Percentiles rank a stretch among this genome's conserved stretches.
phyloP scores from a whole-genome alignment of 495 filamentous ascomycete genomes.

The Penicillium bovifimosum region DNA sequence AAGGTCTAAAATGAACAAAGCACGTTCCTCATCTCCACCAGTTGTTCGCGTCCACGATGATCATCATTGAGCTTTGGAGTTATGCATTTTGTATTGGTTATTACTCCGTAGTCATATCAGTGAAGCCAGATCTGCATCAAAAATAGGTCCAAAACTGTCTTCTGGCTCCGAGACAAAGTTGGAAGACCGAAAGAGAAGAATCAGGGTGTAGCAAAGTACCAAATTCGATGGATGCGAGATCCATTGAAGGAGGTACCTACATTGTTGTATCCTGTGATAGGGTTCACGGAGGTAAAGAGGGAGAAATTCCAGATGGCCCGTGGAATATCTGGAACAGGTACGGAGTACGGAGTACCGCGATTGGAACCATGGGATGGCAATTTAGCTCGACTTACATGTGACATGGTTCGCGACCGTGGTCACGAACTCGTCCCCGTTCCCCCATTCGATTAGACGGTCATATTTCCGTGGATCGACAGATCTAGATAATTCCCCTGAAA shows the following conservation, averaged over 20 bases:
- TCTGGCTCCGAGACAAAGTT: too few species aligned
- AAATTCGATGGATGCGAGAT: too few species aligned
- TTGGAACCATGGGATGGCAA: too few species aligned
- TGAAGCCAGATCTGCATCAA: neutral
- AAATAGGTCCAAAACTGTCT: conserved; percentile 3
- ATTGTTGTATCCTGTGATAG: too few species aligned
- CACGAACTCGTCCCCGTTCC: neutral
- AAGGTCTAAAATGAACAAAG: neutral
- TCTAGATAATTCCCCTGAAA: neutral
- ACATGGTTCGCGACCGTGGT: neutral
- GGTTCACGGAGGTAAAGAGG: neutral
- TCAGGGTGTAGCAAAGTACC: too few species aligned
- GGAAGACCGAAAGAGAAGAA: neutral
- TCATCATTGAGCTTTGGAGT: neutral
- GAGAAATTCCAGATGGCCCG: neutral
- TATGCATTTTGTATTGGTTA: neutral
- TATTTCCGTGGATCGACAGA: neutral
- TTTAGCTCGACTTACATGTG: neutral
- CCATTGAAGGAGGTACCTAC: too few species aligned
- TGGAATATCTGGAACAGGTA: too few species aligned
- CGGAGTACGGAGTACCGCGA: too few species aligned
- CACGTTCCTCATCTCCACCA: neutral
- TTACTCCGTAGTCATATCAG: too few species aligned
- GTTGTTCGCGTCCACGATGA: conserved; percentile 3
- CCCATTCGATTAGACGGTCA: too few species aligned